phyloP scores from a whole-genome alignment of 164 flowering plant genomes.

The Echeveria elegans region DNA sequence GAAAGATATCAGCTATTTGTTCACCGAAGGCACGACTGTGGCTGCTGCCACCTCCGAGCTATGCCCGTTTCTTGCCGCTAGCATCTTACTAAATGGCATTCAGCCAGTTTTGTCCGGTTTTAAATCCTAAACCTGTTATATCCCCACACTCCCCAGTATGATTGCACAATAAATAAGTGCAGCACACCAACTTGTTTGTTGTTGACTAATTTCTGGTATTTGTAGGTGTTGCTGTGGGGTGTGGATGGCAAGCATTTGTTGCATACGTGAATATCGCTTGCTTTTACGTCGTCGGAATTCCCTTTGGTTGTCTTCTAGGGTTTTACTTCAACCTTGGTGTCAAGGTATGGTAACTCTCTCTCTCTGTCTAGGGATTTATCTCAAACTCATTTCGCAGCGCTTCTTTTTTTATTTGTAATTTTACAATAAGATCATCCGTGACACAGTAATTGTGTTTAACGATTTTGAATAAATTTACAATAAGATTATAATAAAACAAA shows the following conservation, averaged over 20 bases:
- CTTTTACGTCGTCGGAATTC: conserved; percentile 53
- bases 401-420: not conserved
- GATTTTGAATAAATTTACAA: too few species aligned
- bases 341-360: conserved; percentile 25
- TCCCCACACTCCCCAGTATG: too few species aligned
- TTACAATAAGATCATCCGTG: not conserved
- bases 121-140: too few species aligned
- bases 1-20: conserved; percentile 49
- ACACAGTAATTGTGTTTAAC: too few species aligned
- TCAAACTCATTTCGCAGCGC: not conserved
- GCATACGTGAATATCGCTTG: conserved; percentile 49
- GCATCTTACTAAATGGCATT: conserved; percentile 44
- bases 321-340: conserved; percentile 45
- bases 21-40: conserved; percentile 43
- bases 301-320: conserved; percentile 47
- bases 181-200: not conserved
- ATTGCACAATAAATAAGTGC: not conserved
- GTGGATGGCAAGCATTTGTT: conserved; percentile 42
- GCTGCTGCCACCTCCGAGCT: conserved; percentile 50
- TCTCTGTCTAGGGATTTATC: not conserved
- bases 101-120: conserved; percentile 63
- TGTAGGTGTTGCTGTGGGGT: conserved; percentile 44
- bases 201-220: not conserved
- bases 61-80: conserved; percentile 39
- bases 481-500: not conserved